Base-by-base conservation (phyloP, 352 stramenopile genomes). In the Aphanomyces cochlioides region DNA sequence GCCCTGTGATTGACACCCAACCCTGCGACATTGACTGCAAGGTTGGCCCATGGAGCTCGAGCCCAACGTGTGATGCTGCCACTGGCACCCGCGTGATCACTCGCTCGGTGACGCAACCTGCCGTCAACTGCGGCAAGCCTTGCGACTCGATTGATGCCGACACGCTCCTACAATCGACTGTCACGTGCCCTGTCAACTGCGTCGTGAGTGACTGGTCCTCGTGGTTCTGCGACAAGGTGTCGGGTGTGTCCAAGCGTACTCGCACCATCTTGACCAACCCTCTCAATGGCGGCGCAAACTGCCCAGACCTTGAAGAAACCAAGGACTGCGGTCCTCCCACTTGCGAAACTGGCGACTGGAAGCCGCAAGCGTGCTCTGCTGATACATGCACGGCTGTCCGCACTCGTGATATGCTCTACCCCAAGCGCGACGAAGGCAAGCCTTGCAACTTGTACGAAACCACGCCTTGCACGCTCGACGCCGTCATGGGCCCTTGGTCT, bases 81-180 rank as follows among this genome's bases (percentile, higher is more conserved):
- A 66, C 57, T 7, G 57, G 57, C 21, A 53, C 57, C 15, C 57
- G 40, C 17, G 10, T 34, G 57, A 21, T 66, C 28, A 53, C 37
- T 15, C 57, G 57, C 36, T 10, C 13, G 5, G 38, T 66, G 15
- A 8, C 53, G 37, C 57, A 53, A 53, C 36, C 48, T 17, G 34
- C 37, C n/a, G 7, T 66, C 36, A 66, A 66, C 57, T 47, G 57
- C 57, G 57, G 57, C 57, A 66, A 47, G 57, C 57, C 57, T 12
- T 66, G 57, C 38, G 39, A 66, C 57, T 66, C 57, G 57, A 15
- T 66, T 15, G 57, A 47, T n/a, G n/a, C 48, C 57, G 37, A 66
- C 57, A 66, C 57, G 39, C 15, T 28, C 57, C 40, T 66, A 2
- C 19, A 17, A n/a, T 53, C 37, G 57, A 53, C 57, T 17, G 57